phyloP scores from a whole-genome alignment of 495 filamentous ascomycete species.

The Apiosordaria backusii region DNA sequence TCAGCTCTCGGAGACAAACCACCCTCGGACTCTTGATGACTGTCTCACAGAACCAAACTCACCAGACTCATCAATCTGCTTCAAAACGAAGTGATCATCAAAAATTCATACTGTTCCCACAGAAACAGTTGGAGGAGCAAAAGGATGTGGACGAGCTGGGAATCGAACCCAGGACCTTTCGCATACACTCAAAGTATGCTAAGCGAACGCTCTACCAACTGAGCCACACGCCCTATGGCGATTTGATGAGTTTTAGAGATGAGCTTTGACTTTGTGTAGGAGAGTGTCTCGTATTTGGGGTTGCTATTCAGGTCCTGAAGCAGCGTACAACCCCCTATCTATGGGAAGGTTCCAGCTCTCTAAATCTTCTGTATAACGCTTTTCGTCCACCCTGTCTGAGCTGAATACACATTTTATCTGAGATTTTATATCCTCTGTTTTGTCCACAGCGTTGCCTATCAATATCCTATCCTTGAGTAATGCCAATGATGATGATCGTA shows the following conservation, averaged over 20 bases:
- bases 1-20: neutral
- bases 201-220: constrained; percentile 29
- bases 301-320: neutral
- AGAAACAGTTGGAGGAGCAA: too few species aligned
- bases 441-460: too few species aligned
- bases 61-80: neutral
- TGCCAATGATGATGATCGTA: too few species aligned
- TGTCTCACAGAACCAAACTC: neutral
- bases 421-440: too few species aligned
- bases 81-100: neutral
- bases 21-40: neutral
- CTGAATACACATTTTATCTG: too few species aligned
- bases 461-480: too few species aligned
- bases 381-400: too few species aligned
- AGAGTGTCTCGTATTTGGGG: too few species aligned
- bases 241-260: neutral
- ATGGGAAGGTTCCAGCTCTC: too few species aligned
- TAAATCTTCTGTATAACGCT: too few species aligned
- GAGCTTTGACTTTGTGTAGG: neutral
- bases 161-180: constrained; percentile 28
- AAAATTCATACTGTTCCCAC: neutral
- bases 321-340: too few species aligned
- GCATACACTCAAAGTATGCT: constrained; percentile 18
- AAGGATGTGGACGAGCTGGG: constrained; percentile 22
- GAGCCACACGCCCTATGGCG: constrained; percentile 22